Percentiles rank a stretch among this genome's conserved stretches.
These are phyloP conservation scores for Thecaphora frezii DNA, from an alignment of 1,284 basidiomycete species.

Conservation along the genomic window DNA sequence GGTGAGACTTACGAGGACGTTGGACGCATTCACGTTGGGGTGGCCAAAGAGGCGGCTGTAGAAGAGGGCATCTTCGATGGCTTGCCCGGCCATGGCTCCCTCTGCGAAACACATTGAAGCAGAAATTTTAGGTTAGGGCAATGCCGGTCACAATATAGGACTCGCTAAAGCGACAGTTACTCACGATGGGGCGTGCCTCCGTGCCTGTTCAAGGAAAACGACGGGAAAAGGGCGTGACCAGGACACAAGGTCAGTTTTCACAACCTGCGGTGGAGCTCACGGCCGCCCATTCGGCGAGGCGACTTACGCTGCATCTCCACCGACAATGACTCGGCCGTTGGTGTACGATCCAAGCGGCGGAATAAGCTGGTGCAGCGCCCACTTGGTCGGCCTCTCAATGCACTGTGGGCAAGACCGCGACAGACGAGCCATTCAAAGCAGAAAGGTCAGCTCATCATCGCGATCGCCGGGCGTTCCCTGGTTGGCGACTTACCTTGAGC, in stretches of 20 bases:
- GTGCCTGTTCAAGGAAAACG: no score
- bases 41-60: conserved; percentile 64
- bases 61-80: conserved; percentile 67
- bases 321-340: conserved; percentile 64
- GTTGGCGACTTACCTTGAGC: conserved; percentile 13
- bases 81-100: conserved; percentile 69
- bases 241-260: conserved; percentile 23
- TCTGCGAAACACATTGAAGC: no score
- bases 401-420: conserved; percentile 39
- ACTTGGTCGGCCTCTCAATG: conserved; percentile 65
- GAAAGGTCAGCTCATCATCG: conserved; percentile 3
- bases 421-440: conserved; percentile 11
- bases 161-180: background rate
- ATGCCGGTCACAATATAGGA: no score
- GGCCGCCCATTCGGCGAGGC: no score
- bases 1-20: conserved; percentile 53
- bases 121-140: no score
- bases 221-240: no score
- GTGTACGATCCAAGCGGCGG: conserved; percentile 63
- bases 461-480: background rate
- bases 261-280: no score
- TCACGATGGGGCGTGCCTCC: conserved; percentile 65
- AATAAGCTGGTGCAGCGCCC: conserved; percentile 67
- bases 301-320: conserved; percentile 66
- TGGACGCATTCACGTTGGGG: conserved; percentile 62